A percentile compares a stretch with the other conserved stretches of the same genome.
Conservation (phyloP, 345 rosid species). For the Syzygium aqueum region DNA sequence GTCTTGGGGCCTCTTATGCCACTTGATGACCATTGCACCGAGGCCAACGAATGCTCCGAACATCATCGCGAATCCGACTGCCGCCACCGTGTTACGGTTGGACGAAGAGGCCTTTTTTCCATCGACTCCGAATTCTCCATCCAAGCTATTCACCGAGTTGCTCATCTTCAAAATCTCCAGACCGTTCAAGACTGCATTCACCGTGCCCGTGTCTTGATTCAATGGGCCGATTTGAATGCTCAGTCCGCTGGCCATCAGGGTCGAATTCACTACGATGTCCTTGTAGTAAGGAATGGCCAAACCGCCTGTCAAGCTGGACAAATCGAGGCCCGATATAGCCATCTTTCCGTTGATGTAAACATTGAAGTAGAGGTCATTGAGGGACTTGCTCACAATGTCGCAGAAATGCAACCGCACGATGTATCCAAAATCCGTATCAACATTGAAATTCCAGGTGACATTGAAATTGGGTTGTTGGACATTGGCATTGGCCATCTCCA, state of each 20-base stretch:
- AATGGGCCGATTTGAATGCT: slow-evolving; percentile 9
- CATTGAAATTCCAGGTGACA: slow-evolving; percentile 11
- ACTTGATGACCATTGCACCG: slow-evolving; percentile 10
- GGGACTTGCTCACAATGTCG: slow-evolving; percentile 7
- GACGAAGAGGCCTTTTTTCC: background rate
- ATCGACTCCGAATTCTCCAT: slow-evolving; percentile 8
- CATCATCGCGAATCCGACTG: slow-evolving; percentile 15
- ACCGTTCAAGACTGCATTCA: slow-evolving; percentile 10
- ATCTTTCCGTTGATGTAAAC: slow-evolving; percentile 6
- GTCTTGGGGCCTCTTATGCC: slow-evolving; percentile 17
- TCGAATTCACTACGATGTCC: slow-evolving; percentile 11
- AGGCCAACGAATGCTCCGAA: slow-evolving; percentile 13
- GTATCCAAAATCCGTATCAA: slow-evolving; percentile 2
- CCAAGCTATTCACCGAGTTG: slow-evolving; percentile 13
- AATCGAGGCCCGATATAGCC: slow-evolving; percentile 9
- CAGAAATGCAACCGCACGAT: slow-evolving; percentile 6
- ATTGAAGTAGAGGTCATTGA: slow-evolving; percentile 16
- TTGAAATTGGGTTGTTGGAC: slow-evolving; percentile 4
- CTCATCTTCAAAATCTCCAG: slow-evolving; percentile 10
- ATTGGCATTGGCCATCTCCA: slow-evolving; percentile 2
- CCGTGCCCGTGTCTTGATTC: background rate
- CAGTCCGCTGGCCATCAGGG: background rate
- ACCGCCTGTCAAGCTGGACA: slow-evolving; percentile 1
- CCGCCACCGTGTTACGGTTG: background rate
- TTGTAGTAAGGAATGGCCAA: slow-evolving; percentile 5